phyloP scores from a whole-genome alignment of 192 early-diverging fungal species.

The Coemansia reversa region DNA sequence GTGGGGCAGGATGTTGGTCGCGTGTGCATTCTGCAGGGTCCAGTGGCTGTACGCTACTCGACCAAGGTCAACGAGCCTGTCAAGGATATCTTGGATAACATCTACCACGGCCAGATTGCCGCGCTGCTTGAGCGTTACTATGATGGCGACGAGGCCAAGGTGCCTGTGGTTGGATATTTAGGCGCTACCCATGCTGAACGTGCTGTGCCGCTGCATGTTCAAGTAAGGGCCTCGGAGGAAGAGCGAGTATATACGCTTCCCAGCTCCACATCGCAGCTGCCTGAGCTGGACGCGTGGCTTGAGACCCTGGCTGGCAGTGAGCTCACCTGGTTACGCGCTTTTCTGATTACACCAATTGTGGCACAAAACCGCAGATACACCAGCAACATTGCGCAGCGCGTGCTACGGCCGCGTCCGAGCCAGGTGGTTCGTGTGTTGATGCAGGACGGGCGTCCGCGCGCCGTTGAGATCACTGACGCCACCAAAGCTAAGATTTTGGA shows the following conservation, averaged over 20 bases:
- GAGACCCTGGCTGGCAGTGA: conserved; percentile 71
- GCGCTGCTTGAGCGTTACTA: conserved; percentile 78
- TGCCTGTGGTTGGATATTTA: conserved; percentile 80
- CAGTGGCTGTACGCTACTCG: conserved; percentile 77
- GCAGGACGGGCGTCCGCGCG: conserved; percentile 52
- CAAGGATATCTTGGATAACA: conserved; percentile 83
- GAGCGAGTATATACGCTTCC: conserved; percentile 27
- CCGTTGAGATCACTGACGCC: conserved; percentile 4
- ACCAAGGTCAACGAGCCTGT: conserved; percentile 86
- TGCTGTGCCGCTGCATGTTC: conserved; percentile 20
- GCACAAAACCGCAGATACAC: conserved; percentile 72
- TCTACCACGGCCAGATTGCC: conserved; percentile 79
- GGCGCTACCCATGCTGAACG: conserved; percentile 26
- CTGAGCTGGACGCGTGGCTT: conserved; percentile 21
- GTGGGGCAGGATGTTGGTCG: conserved; percentile 83
- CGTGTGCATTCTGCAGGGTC: conserved; percentile 90
- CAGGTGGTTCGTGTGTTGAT: conserved; percentile 51
- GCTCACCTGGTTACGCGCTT: conserved; percentile 82
- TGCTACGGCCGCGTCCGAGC: conserved; percentile 63
- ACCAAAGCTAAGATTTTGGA: conserved; percentile 8
- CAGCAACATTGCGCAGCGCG: conserved; percentile 64
- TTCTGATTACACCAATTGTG: conserved; percentile 73
- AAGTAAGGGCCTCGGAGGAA: conserved; percentile 7
- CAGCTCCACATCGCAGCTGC: conserved; percentile 16
- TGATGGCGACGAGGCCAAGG: conserved; percentile 57